Base-by-base conservation (phyloP, 257 asterid species). In the Petrea volubilis region DNA sequence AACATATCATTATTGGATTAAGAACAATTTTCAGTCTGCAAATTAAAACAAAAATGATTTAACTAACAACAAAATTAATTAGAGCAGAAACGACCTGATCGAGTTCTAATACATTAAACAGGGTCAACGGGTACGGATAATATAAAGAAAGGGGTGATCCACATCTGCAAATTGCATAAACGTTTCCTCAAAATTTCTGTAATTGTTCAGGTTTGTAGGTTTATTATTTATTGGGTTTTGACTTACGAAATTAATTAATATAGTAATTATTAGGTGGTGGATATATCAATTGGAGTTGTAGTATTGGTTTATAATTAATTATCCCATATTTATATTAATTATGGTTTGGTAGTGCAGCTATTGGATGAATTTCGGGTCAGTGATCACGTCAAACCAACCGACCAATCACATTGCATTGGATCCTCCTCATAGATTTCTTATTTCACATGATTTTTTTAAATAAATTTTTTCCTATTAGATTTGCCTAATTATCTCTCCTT, bases 351-450 rank as follows among this genome's bases (percentile, higher is more conserved):
- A 5, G 8, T 23, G 67, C 67, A 67, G 25, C 23, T 7, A 68
- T 67, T 67, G 64, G 64, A n/a, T 74, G 66, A 21, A 63, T 56
- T 49, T 58, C 33, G 66, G 69, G 49, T 46, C 43, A 38, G 27
- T 10, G 49, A 41, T 64, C 63, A 44, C 78, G 72, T 68, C 82
- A 70, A 55, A 64, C 68, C 58, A 61, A 72, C 81, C 81, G 77
- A 76, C 82, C 68, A 63, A 1, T n/a, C n/a, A 13, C 5, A 5
- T 28, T 38, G 34, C 12, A 33, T 47, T 36, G 67, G 27, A 38
- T 60, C 33, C 17, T 25, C 10, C 56, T 53, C 56, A 15, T 43
- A 56, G 14, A 49, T 67, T n/a, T 52, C 62, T 27, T 31, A 44
- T 50, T 18, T 29, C 55, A 40, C 74, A 40, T 33, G 20, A 36